phyloP scores from a whole-genome alignment of 257 asterid species.

The Nicotiana sylvestris region DNA sequence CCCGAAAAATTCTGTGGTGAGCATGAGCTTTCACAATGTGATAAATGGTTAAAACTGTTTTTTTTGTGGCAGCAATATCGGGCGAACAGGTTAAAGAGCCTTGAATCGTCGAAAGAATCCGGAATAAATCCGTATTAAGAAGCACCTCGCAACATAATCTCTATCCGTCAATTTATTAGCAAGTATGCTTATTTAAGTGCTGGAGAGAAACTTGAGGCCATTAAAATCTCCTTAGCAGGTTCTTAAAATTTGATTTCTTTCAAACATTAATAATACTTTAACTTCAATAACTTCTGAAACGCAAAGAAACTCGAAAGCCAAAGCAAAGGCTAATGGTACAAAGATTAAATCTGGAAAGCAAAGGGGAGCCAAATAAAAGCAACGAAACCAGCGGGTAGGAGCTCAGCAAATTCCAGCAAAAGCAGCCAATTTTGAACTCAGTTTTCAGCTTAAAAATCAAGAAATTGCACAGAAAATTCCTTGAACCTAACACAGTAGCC shows the following conservation, averaged over 20 bases:
- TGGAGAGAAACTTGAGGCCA: background rate
- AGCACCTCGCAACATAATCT: background rate
- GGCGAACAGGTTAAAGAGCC: background rate
- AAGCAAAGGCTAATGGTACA: too few relatives aligned
- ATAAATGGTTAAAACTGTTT: background rate
- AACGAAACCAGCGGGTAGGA: too few relatives aligned
- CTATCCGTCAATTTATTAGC: background rate
- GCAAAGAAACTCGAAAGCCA: too few relatives aligned
- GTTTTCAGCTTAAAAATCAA: too few relatives aligned
- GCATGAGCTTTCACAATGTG: background rate
- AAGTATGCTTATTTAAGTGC: background rate
- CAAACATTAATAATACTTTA: background rate
- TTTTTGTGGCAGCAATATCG: slow-evolving; percentile 1
- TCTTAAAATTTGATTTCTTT: background rate
- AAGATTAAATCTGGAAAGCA: too few relatives aligned
- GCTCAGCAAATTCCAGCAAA: too few relatives aligned
- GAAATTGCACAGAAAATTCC: too few relatives aligned
- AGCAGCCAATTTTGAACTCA: too few relatives aligned
- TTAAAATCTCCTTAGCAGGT: slow-evolving; percentile 3
- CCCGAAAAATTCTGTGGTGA: background rate
- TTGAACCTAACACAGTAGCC: too few relatives aligned
- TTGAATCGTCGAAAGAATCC: background rate
- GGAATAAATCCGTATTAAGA: slow-evolving; percentile 3
- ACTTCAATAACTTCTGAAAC: background rate
- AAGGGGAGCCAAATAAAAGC: too few relatives aligned